phyloP scores from a whole-genome alignment of 805 yeast genomes.

The Schizosaccharomyces lindneri region DNA sequence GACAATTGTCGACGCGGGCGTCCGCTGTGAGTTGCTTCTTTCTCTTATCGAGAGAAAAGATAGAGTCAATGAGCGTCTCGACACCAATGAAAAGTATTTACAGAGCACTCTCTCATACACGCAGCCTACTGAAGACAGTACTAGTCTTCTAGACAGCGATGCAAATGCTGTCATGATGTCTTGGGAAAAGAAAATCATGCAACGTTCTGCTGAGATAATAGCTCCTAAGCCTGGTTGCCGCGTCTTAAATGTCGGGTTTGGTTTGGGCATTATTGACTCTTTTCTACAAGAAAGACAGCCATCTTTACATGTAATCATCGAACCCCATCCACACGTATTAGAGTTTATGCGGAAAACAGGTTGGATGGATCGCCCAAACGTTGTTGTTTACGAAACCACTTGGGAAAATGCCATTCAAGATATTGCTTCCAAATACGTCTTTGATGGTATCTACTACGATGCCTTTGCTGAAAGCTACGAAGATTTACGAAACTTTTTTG shows the following conservation, averaged over 20 bases:
- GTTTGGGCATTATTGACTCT: constrained; percentile 85
- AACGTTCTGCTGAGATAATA: constrained; percentile 43
- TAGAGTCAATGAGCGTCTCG: constrained; percentile 12
- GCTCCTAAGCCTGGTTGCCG: constrained; percentile 13
- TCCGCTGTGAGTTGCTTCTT: constrained; percentile 60
- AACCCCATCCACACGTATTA: constrained; percentile 84
- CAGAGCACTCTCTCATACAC: constrained; percentile 39
- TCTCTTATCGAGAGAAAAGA: constrained; percentile 34
- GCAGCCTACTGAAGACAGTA: constrained; percentile 15
- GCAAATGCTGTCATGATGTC: constrained; percentile 94
- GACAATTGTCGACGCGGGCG: constrained; percentile 56
- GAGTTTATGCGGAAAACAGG: constrained; percentile 43
- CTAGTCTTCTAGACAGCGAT: constrained; percentile 45
- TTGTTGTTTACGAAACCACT: constrained; percentile 57
- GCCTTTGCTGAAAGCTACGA: constrained; percentile 79
- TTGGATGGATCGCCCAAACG: constrained; percentile 56
- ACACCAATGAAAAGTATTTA: constrained; percentile 34
- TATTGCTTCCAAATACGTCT: constrained; percentile 38
- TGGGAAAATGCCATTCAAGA: constrained; percentile 42
- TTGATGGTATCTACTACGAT: constrained; percentile 82
- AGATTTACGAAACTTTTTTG: constrained; percentile 72
- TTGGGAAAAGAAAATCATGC: constrained; percentile 76
- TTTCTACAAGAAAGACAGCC: constrained; percentile 40
- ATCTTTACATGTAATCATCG: constrained; percentile 61
- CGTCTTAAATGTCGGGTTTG: constrained; percentile 75